phyloP scores from a whole-genome alignment of 2,329 filamentous ascomycete genomes.

The Lojkania enalia region DNA sequence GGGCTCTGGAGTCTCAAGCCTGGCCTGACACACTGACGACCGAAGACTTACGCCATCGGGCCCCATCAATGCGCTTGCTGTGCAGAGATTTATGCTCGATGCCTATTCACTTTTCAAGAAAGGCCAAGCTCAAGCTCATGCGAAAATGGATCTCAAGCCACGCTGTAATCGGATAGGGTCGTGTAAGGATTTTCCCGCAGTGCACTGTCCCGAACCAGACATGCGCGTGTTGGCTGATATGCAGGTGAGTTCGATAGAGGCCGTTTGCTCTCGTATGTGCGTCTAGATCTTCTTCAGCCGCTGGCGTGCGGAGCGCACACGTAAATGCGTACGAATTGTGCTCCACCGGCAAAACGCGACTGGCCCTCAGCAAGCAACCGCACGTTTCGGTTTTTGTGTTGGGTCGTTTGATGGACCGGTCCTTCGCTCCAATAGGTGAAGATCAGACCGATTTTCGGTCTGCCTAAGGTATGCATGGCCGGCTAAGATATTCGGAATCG shows the following conservation, averaged over 20 bases:
- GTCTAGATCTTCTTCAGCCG: background rate
- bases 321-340: background rate
- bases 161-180: too few species aligned
- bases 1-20: background rate
- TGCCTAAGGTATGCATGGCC: background rate
- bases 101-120: background rate
- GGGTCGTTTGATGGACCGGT: background rate
- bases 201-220: too few species aligned
- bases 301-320: background rate
- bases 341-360: slow-evolving; percentile 4
- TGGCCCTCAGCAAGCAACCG: background rate
- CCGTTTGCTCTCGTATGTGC: background rate
- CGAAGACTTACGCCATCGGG: background rate
- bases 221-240: too few species aligned
- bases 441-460: background rate
- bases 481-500: too few species aligned
- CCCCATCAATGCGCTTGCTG: background rate
- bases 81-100: background rate
- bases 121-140: slow-evolving; percentile 2
- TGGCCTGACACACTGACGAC: background rate
- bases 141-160: too few species aligned
- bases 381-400: background rate
- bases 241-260: background rate
- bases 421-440: background rate
- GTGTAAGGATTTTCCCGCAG: too few species aligned